Percentiles rank a stretch among this genome's conserved stretches.
phyloP scores from a whole-genome alignment of 1,284 basidiomycete species.

The Ustilago lituana region DNA sequence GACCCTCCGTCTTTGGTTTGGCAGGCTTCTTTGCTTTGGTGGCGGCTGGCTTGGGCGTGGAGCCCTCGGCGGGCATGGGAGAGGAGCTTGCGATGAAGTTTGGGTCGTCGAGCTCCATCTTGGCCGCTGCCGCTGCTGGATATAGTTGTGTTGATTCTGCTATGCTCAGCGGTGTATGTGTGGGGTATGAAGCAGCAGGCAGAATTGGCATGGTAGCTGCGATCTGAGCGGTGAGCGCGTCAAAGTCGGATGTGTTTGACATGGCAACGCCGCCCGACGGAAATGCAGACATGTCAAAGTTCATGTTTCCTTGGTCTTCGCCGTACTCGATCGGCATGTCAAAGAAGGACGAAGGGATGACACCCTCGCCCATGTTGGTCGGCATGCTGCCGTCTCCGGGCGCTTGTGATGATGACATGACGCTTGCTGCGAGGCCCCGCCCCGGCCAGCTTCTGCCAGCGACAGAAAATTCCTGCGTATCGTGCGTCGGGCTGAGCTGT shows the following conservation, averaged over 20 bases:
- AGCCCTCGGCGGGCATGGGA: conserved; percentile 9
- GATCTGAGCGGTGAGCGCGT: conserved; percentile 28
- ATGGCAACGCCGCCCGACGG: conserved; percentile 6
- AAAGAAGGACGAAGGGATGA: conserved; percentile 42
- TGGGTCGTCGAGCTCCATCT: conserved; percentile 27
- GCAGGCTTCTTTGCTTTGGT: conserved; percentile 29
- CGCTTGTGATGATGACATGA: conserved; percentile 23
- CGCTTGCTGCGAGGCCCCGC: no score
- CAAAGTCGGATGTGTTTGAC: conserved; percentile 22
- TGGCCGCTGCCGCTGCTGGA: conserved; percentile 4
- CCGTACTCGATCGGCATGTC: conserved; percentile 42
- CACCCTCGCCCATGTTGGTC: conserved; percentile 18
- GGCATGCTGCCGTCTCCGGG: conserved; percentile 9
- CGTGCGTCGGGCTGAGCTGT: no score
- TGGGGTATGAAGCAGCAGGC: background rate
- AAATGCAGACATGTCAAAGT: conserved; percentile 26
- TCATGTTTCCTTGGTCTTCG: conserved; percentile 3
- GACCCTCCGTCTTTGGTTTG: conserved; percentile 31
- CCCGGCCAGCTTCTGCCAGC: no score
- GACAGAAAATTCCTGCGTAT: no score
- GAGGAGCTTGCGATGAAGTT: conserved; percentile 9
- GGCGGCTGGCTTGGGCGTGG: conserved; percentile 14
- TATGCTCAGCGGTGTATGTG: background rate
- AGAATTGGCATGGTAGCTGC: conserved; percentile 20
- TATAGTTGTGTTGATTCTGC: background rate